Base-by-base conservation (phyloP, 192 early-diverging fungal genomes). In the Coemansia furcata region DNA sequence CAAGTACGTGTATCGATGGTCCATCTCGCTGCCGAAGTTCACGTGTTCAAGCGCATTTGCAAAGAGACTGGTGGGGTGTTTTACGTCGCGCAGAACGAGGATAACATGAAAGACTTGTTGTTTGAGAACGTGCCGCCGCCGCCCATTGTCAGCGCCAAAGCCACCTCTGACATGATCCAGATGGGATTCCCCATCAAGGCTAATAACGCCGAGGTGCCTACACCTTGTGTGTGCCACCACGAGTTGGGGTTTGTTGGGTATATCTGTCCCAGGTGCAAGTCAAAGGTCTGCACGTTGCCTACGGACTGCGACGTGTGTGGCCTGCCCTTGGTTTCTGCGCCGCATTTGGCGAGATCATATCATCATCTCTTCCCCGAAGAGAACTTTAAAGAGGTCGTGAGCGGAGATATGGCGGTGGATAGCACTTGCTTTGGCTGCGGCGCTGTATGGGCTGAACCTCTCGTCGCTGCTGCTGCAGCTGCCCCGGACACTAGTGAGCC, bases 311-410 rank as follows among this genome's bases (percentile, higher is more conserved):
- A 93, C 50, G 86, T 98, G 17, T 98, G 95, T 76, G 86, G 85
- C 0, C 76, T 98, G 64, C 92, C 93, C 0, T 71, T 98, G 42
- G 94, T 97, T 3, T 94, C 92, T 4, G 91, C 89, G 42, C 95
- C 95, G 33, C 87, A 94, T 76, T 71, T 98, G 61, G 95, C 97
- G 4, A 71, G 97, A 52, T 94, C 93, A 40, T 98, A 96, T 73
- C 95, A 94, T 59, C 95, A 98, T 66, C 77, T 98, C 40, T 98
- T 98, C 73, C 95, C 97, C 0, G 91, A 95, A 11, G 88, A 88
- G 60, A 94, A 92, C 39, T 98, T 87, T 79, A 72, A 78, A 17
- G 94, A 96, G 67, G 68, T 91, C 15, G 2, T 26, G 23, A 26
- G 14, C 2, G 59, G 10, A 11, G 64, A 59, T 43, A 26, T 29